Conservation (phyloP, 2,329 filamentous ascomycete genomes). For the Hypoxylon sp. region DNA sequence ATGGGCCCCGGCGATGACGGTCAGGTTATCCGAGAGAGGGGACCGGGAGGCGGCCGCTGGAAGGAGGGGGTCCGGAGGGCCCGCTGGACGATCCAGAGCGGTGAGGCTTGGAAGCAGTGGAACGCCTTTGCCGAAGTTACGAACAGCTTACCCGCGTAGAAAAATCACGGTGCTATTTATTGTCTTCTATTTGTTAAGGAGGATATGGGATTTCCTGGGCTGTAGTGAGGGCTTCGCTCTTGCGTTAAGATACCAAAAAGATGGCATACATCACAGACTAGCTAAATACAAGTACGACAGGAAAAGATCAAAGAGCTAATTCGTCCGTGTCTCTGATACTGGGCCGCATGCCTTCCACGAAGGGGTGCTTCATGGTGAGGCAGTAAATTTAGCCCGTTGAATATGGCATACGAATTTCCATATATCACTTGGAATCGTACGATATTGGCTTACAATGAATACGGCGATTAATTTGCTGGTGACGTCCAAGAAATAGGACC, state of each 20-base stretch:
- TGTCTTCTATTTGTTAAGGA: neutral
- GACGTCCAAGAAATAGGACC: neutral
- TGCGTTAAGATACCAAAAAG: conserved; percentile 19
- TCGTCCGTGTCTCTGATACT: neutral
- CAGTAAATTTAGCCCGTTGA: no score
- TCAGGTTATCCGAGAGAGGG: conserved; percentile 79
- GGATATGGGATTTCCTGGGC: neutral
- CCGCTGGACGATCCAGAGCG: conserved; percentile 86
- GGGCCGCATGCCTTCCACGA: neutral
- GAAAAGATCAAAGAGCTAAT: neutral
- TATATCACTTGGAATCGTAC: neutral
- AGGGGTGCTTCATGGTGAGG: neutral
- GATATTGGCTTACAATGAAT: neutral
- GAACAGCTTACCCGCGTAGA: conserved; percentile 56
- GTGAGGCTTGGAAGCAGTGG: conserved; percentile 85
- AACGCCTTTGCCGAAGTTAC: conserved; percentile 83
- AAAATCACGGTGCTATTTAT: no score
- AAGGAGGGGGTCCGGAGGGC: conserved; percentile 92
- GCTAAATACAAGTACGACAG: neutral
- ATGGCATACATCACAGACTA: neutral
- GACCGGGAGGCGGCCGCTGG: conserved; percentile 88
- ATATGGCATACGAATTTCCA: neutral
- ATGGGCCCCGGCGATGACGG: conserved; percentile 85
- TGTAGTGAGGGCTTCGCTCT: neutral
- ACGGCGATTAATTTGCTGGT: neutral